Evolutionary conservation across 495 filamentous ascomycete species (phyloP).

Genomic region (Baudoinia panamericana): DNA sequence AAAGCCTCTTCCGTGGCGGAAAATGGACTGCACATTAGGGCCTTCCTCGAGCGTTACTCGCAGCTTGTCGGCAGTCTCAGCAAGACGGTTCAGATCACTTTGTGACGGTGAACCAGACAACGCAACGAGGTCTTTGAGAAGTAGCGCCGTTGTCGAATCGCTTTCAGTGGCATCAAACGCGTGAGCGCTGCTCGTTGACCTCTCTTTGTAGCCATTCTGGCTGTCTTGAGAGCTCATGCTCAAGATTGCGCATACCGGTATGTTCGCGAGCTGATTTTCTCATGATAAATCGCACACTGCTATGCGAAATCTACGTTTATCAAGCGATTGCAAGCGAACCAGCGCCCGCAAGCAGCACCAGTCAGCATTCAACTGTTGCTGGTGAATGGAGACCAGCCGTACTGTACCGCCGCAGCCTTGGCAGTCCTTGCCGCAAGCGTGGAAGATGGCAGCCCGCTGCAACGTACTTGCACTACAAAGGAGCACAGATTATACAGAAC

Average conservation of each 20-base stretch:
- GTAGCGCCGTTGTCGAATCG: background rate
- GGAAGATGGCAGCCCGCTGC: too few relatives aligned
- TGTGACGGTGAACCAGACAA: background rate
- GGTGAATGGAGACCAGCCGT: too few relatives aligned
- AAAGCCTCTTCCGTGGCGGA: constrained; percentile 73
- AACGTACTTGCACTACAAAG: too few relatives aligned
- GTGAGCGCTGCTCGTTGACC: constrained; percentile 8
- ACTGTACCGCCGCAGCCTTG: too few relatives aligned
- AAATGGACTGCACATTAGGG: constrained; percentile 51
- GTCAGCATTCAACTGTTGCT: too few relatives aligned
- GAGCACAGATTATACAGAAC: too few relatives aligned
- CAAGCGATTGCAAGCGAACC: too few relatives aligned
- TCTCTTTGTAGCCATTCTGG: constrained; percentile 1
- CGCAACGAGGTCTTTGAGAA: background rate
- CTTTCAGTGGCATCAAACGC: constrained; percentile 4
- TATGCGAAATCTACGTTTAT: too few relatives aligned
- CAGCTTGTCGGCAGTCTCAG: background rate
- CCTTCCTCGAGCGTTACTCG: background rate
- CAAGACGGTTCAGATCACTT: background rate
- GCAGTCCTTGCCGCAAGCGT: too few relatives aligned
- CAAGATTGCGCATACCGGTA: background rate
- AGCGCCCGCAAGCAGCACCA: too few relatives aligned
- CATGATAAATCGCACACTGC: too few relatives aligned
- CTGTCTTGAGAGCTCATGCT: constrained; percentile 1
- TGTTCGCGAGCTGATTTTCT: too few relatives aligned